These are phyloP conservation scores for Salix udensis DNA, from an alignment of 345 rosid genomes.

Conservation along the genomic window DNA sequence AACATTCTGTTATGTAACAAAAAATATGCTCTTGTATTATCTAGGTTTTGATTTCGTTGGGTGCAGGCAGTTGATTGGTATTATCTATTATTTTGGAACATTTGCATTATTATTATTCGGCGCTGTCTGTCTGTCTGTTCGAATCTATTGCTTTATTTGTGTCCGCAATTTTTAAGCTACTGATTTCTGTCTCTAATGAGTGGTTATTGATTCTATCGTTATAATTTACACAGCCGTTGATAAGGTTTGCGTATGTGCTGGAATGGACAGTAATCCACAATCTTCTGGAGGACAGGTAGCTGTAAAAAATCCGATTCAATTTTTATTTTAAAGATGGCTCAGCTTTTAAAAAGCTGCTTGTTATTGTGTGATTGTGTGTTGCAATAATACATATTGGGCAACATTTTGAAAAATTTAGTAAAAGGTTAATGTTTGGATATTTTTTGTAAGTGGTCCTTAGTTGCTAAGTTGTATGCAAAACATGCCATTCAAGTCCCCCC, in stretches of 20 bases:
- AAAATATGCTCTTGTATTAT: neutral
- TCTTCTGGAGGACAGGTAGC: constrained; percentile 62
- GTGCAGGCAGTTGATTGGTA: neutral
- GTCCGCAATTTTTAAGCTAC: neutral
- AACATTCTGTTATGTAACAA: neutral
- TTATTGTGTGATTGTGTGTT: neutral
- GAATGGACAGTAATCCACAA: constrained; percentile 68
- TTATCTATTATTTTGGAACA: no score
- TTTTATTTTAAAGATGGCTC: neutral
- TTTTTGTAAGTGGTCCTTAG: neutral
- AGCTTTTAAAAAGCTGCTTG: neutral
- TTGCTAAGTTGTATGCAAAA: neutral
- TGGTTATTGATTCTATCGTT: neutral
- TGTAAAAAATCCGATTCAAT: neutral
- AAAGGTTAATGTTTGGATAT: neutral
- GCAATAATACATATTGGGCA: neutral
- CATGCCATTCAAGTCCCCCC: neutral
- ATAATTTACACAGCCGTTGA: constrained; percentile 16
- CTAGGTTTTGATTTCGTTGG: neutral
- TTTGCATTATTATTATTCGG: no score
- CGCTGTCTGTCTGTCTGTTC: neutral
- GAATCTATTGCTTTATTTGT: neutral
- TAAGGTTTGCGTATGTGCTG: constrained; percentile 22
- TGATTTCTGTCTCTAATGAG: neutral
- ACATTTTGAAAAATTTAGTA: neutral